A percentile compares a stretch with the other conserved stretches of the same genome.
phyloP scores from a whole-genome alignment of 2,329 filamentous ascomycete genomes.

The Phaeomoniella chlamydospora region DNA sequence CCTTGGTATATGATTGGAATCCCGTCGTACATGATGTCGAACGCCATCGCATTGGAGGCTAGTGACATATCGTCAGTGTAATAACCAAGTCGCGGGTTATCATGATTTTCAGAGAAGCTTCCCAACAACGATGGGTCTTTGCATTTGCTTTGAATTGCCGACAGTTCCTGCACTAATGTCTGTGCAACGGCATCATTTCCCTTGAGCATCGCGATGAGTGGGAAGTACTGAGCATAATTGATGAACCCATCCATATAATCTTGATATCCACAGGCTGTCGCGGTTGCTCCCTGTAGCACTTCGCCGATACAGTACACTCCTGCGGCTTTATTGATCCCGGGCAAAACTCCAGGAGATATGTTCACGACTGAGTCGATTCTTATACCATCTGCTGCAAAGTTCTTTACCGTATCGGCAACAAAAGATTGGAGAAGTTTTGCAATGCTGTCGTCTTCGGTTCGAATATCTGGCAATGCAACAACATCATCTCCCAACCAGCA shows the following conservation, averaged over 20 bases:
- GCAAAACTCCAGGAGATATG: conserved; percentile 26
- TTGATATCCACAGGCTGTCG: conserved; percentile 21
- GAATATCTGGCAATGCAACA: conserved; percentile 31
- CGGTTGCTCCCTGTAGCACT: conserved; percentile 20
- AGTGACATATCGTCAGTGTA: conserved; percentile 34
- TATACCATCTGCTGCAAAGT: conserved; percentile 33
- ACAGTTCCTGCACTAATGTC: conserved; percentile 4
- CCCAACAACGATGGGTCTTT: conserved; percentile 30
- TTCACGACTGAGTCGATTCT: conserved; percentile 35
- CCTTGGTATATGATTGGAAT: conserved; percentile 53
- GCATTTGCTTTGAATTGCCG: conserved; percentile 19
- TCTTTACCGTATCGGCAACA: conserved; percentile 23
- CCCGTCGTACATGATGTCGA: conserved; percentile 19
- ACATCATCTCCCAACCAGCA: conserved; percentile 38
- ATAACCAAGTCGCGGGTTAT: conserved; percentile 38
- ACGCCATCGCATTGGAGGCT: conserved; percentile 1
- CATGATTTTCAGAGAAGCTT: conserved; percentile 46
- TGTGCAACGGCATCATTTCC: conserved; percentile 4
- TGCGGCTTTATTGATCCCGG: conserved; percentile 19
- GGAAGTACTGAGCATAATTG: conserved; percentile 22
- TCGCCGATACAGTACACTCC: conserved; percentile 33
- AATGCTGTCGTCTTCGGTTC: conserved; percentile 26
- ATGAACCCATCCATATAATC: conserved; percentile 27
- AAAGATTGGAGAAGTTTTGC: conserved; percentile 25
- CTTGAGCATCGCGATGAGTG: conserved; percentile 11